Evolutionary conservation across 139 green algal species (phyloP).

Genomic region (Chlorella sorokiniana): DNA sequence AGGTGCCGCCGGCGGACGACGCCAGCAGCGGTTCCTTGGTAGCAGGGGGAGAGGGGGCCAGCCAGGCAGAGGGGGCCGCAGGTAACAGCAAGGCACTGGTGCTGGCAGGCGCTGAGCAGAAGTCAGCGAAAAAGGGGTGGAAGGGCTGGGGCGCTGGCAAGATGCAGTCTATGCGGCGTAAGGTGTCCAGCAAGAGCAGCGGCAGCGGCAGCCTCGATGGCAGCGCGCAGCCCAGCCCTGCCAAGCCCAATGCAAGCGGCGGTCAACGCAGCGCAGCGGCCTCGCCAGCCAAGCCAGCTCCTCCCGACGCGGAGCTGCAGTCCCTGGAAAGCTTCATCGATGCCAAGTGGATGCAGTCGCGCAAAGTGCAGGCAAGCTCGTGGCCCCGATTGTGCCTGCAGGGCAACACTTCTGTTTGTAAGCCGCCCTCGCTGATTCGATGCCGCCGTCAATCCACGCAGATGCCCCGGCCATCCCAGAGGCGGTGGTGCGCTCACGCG

Average conservation of each 20-base stretch:
- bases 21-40: neutral
- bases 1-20: neutral
- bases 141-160: neutral
- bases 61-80: neutral
- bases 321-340: constrained; percentile 31
- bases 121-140: neutral
- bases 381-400: neutral
- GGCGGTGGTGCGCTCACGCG: constrained; percentile 4
- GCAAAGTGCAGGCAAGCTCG: constrained; percentile 10
- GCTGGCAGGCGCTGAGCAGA: too few species aligned
- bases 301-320: neutral
- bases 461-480: constrained; percentile 12
- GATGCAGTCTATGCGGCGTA: constrained; percentile 10
- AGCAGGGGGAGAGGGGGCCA: neutral
- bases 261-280: neutral
- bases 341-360: constrained; percentile 27
- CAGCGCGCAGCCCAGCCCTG: neutral
- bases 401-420: neutral
- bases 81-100: too few species aligned
- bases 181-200: neutral
- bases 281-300: constrained; percentile 2
- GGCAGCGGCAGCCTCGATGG: neutral
- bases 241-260: neutral
- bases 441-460: neutral
- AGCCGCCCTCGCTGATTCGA: neutral